These are phyloP conservation scores for Parasarocladium wereldwijsianum DNA, from an alignment of 2,329 filamentous ascomycete species.

Conservation along the genomic window DNA sequence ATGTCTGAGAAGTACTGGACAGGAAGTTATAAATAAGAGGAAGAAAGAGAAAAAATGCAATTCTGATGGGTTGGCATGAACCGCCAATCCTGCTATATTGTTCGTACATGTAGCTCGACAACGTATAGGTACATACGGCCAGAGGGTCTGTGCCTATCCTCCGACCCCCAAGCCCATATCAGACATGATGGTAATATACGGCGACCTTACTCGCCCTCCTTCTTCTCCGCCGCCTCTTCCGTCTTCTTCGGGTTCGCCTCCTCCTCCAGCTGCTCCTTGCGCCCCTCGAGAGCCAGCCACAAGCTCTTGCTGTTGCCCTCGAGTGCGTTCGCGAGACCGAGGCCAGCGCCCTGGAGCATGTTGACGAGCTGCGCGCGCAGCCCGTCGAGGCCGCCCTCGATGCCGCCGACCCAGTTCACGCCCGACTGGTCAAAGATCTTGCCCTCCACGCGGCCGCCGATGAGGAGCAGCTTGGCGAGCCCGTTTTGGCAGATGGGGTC, in stretches of 20 bases:
- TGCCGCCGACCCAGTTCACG: conserved; percentile 50
- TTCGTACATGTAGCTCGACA: no score
- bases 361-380: conserved; percentile 68
- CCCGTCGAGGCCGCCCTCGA: conserved; percentile 67
- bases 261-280: conserved; percentile 67
- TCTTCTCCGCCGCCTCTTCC: conserved; percentile 8
- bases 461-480: conserved; percentile 70
- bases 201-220: conserved; percentile 3
- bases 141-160: no score
- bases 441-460: conserved; percentile 79
- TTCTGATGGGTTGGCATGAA: no score
- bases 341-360: conserved; percentile 67
- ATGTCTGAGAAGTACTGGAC: no score
- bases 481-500: conserved; percentile 67
- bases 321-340: conserved; percentile 61
- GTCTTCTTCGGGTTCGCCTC: conserved; percentile 10
- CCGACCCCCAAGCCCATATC: no score
- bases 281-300: conserved; percentile 77
- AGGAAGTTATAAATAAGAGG: no score
- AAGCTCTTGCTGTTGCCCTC: conserved; percentile 69
- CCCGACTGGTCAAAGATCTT: conserved; percentile 67
- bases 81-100: no score
- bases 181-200: no score
- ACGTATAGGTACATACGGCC: no score
- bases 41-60: no score